Evolutionary conservation across 129 eudicot genomes (phyloP).

Genomic region (Glebionis coronaria): DNA sequence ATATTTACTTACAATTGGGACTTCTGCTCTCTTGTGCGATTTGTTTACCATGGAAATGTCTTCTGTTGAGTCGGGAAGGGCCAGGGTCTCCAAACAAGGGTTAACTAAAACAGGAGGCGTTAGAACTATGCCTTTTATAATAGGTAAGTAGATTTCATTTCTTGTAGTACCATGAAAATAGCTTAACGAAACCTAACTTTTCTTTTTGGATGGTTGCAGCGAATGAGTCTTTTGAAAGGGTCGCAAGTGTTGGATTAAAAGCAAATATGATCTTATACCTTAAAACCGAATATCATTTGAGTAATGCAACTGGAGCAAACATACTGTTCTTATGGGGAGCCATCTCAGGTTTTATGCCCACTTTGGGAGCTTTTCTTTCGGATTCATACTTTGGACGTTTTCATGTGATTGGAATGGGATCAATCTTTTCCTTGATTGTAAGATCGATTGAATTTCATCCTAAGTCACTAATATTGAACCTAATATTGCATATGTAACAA

Average conservation of each 20-base stretch:
- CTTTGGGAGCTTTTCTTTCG: constrained; percentile 62
- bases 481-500: neutral
- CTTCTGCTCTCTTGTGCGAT: neutral
- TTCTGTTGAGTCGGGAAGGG: constrained; percentile 24
- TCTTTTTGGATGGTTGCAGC: constrained; percentile 25
- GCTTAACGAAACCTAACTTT: neutral
- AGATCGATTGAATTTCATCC: constrained; percentile 3
- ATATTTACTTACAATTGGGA: constrained; percentile 1
- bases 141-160: constrained; percentile 29
- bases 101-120: constrained; percentile 45
- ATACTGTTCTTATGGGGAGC: constrained; percentile 63
- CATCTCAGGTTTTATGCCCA: constrained; percentile 55
- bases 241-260: constrained; percentile 53
- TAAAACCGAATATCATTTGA: constrained; percentile 40
- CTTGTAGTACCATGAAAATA: neutral
- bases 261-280: constrained; percentile 69
- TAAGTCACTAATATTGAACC: neutral
- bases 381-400: constrained; percentile 75
- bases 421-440: constrained; percentile 40
- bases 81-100: constrained; percentile 11
- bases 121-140: constrained; percentile 62
- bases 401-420: constrained; percentile 46
- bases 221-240: constrained; percentile 63
- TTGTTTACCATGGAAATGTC: constrained; percentile 37
- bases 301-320: constrained; percentile 38